Percentiles rank a stretch among this genome's conserved stretches.
Evolutionary conservation across 2,329 filamentous ascomycete species (phyloP).

Genomic region (Ustilaginoidea virens): DNA sequence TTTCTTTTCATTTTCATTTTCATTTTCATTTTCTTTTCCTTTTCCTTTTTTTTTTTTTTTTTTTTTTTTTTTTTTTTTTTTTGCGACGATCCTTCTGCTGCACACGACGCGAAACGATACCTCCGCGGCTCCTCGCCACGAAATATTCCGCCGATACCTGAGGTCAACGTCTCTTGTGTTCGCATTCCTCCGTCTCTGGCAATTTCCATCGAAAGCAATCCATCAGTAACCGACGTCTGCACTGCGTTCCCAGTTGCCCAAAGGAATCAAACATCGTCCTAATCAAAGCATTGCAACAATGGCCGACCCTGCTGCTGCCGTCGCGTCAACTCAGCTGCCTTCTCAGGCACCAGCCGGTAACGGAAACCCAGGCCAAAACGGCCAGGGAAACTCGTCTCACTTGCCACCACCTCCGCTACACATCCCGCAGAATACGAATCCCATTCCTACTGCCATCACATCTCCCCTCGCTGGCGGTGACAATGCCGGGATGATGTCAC

Average conservation of each 20-base stretch:
- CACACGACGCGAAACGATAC: background rate
- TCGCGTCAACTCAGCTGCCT: conserved; percentile 50
- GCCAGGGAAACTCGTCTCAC: conserved; percentile 54
- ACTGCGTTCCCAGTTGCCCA: no score
- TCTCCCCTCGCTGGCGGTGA: conserved; percentile 65
- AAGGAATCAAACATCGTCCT: no score
- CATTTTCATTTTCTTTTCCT: no score
- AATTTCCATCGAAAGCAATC: no score
- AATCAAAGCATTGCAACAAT: no score
- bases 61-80: background rate
- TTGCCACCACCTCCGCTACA: conserved; percentile 86
- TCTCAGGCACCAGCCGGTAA: conserved; percentile 54
- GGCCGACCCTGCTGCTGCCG: conserved; percentile 58
- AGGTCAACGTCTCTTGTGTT: no score
- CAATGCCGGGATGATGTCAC: conserved; percentile 60
- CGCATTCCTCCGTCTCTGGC: no score
- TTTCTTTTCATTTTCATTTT: no score
- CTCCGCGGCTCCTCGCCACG: no score
- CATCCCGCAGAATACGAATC: conserved; percentile 93
- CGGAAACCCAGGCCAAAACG: conserved; percentile 41
- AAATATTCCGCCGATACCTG: no score
- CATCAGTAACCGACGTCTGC: no score
- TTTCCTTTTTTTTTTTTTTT: no score
- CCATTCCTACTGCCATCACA: conserved; percentile 82
- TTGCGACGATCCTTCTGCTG: background rate